Conservation (phyloP, 2,329 filamentous ascomycete genomes). For the Sporothrix pseudoabietina region DNA sequence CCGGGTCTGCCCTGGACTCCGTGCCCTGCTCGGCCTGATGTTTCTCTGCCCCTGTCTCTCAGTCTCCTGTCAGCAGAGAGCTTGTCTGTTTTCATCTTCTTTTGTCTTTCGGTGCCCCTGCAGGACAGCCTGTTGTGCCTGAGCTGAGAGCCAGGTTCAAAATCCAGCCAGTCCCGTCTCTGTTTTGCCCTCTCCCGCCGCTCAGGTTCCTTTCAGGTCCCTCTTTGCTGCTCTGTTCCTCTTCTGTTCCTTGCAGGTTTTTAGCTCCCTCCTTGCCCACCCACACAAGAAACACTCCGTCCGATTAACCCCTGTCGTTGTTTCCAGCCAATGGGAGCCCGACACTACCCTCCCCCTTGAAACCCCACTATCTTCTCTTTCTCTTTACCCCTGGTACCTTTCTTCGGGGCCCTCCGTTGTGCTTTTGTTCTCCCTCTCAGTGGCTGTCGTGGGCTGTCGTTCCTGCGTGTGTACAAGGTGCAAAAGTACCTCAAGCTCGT, state of each 20-base stretch:
- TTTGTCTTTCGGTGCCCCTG: not conserved
- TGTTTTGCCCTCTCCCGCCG: not conserved
- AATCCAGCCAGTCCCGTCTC: not conserved
- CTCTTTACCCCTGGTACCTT: constrained; percentile 21
- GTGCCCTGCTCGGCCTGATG: constrained; percentile 10
- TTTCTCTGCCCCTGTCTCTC: constrained; percentile 10
- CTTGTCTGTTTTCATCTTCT: not conserved
- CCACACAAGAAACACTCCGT: constrained; percentile 5
- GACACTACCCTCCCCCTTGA: not conserved
- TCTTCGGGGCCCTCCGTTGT: not conserved
- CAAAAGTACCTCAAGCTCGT: not conserved
- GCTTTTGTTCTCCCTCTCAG: not conserved
- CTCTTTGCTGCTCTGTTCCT: not conserved
- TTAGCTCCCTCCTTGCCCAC: constrained; percentile 10
- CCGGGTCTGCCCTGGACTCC: not conserved
- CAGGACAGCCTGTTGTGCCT: not conserved
- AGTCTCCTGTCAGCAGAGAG: constrained; percentile 1
- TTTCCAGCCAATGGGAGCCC: constrained; percentile 21
- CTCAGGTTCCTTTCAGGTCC: not conserved
- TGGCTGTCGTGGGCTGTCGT: not conserved
- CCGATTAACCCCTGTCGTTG: constrained; percentile 6
- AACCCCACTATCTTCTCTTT: not conserved
- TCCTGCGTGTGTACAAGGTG: not conserved
- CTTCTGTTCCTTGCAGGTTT: constrained; percentile 26
- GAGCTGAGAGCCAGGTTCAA: not conserved